Conservation (phyloP, 2,329 filamentous ascomycete genomes). For the Aspergillus quadricinctus region DNA sequence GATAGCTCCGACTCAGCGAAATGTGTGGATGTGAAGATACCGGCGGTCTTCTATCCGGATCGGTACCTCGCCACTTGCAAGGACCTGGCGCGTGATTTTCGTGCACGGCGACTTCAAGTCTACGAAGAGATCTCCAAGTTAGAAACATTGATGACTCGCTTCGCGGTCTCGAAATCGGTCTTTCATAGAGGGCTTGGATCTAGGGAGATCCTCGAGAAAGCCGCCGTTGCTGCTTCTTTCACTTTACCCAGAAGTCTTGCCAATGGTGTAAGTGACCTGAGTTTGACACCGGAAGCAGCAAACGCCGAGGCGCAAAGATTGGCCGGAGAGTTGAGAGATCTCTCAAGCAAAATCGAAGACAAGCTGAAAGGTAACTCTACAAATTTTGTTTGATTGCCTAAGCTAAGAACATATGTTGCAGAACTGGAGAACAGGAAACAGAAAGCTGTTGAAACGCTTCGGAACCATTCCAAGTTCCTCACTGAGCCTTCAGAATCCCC, state of each 20-base stretch:
- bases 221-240: slow-evolving; percentile 27
- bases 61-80: slow-evolving; percentile 54
- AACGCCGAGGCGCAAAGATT: slow-evolving; percentile 25
- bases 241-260: slow-evolving; percentile 21
- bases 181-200: slow-evolving; percentile 20
- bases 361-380: slow-evolving; percentile 34
- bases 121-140: slow-evolving; percentile 30
- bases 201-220: slow-evolving; percentile 32
- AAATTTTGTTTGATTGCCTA: not conserved
- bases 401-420: slow-evolving; percentile 18
- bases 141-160: slow-evolving; percentile 27
- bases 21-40: slow-evolving; percentile 47
- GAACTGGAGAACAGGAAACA: slow-evolving; percentile 43
- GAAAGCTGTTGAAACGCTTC: slow-evolving; percentile 38
- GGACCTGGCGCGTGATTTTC: slow-evolving; percentile 45
- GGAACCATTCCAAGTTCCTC: slow-evolving; percentile 43
- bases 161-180: slow-evolving; percentile 20
- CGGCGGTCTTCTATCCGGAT: slow-evolving; percentile 54
- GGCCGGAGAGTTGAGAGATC: slow-evolving; percentile 29
- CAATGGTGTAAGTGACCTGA: slow-evolving; percentile 8
- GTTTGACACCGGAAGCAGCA: slow-evolving; percentile 15
- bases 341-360: slow-evolving; percentile 37
- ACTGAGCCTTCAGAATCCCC: slow-evolving; percentile 42
- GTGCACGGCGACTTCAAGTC: slow-evolving; percentile 33
- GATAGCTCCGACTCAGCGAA: slow-evolving; percentile 33